Conservation (phyloP, 2,329 filamentous ascomycete genomes). For the Talaromyces sp. region DNA sequence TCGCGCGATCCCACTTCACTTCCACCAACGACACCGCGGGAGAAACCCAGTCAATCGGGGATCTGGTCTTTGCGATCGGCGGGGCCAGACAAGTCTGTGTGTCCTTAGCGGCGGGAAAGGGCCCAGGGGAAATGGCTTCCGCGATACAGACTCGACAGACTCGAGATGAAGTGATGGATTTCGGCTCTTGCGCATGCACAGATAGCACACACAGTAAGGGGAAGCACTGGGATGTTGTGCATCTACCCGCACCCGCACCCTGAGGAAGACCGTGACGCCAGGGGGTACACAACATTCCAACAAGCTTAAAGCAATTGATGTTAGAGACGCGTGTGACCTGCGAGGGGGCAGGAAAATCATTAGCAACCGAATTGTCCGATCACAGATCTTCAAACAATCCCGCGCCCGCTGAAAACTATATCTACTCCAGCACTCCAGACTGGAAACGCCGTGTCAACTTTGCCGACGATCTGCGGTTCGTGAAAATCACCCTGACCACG, state of each 20-base stretch:
- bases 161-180: not conserved
- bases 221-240: not conserved
- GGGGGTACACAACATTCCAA: conserved; percentile 7
- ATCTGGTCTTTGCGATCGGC: not conserved
- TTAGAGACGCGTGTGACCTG: not conserved
- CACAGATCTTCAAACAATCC: not conserved
- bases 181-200: not conserved
- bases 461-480: not conserved
- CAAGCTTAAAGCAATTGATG: not conserved
- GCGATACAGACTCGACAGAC: not conserved
- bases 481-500: not conserved
- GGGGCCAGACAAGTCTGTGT: not conserved
- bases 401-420: not conserved
- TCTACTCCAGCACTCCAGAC: not conserved
- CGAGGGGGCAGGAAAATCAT: not conserved
- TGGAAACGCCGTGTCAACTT: too few species aligned
- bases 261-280: not conserved
- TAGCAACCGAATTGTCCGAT: not conserved
- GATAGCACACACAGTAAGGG: not conserved
- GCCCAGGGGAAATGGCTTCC: not conserved
- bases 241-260: not conserved
- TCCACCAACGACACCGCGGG: too few species aligned
- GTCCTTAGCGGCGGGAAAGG: not conserved
- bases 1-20: not conserved
- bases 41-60: too few species aligned